Evolutionary conservation across 768 basidiomycete species (phyloP).

Genomic region (Tricholomella constricta): DNA sequence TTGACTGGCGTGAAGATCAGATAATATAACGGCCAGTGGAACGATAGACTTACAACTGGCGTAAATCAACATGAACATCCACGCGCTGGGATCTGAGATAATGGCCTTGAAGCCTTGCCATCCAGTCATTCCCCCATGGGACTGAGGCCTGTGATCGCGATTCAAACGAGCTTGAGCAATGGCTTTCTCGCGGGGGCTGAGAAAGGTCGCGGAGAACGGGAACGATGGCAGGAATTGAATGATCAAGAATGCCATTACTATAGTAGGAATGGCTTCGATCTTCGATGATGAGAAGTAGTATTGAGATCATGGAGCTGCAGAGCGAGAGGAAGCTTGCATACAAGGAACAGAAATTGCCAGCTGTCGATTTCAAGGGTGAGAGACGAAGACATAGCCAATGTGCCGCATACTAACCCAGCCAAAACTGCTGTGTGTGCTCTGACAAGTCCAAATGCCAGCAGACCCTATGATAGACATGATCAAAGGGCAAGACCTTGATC

Average conservation of each 20-base stretch:
- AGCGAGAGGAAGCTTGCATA: constrained; percentile 22
- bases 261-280: constrained; percentile 59
- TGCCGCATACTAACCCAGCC: constrained; percentile 31
- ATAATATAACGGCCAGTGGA: neutral
- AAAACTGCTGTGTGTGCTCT: constrained; percentile 49
- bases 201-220: constrained; percentile 54
- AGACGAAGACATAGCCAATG: constrained; percentile 1
- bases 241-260: constrained; percentile 51
- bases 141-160: constrained; percentile 57
- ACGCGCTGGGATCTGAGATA: constrained; percentile 49
- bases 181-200: constrained; percentile 51
- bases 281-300: constrained; percentile 20
- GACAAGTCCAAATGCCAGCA: constrained; percentile 58
- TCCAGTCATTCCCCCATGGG: constrained; percentile 60
- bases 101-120: constrained; percentile 59
- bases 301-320: neutral
- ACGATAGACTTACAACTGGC: constrained; percentile 45
- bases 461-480: constrained; percentile 36
- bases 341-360: constrained; percentile 63
- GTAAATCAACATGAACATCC: constrained; percentile 53
- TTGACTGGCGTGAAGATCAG: constrained; percentile 41
- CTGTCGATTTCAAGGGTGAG: constrained; percentile 30
- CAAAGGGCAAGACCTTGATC: too few relatives aligned
- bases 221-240: constrained; percentile 56
- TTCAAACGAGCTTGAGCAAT: constrained; percentile 61